These are phyloP conservation scores for Gossypium sturtianum DNA, from an alignment of 345 rosid species.

Conservation along the genomic window DNA sequence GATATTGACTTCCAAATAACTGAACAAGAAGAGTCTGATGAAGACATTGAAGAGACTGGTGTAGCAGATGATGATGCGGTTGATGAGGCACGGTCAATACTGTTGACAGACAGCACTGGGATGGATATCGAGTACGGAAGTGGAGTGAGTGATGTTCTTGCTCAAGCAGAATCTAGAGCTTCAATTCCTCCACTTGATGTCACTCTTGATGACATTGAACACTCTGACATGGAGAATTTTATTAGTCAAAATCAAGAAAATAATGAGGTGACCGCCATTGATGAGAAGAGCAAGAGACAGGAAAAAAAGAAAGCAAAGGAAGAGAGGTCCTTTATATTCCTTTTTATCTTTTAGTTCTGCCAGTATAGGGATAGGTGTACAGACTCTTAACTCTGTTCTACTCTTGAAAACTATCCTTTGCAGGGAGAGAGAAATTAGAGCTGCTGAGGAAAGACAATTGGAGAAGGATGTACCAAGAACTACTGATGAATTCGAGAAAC, in stretches of 20 bases:
- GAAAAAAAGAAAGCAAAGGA: constrained; percentile 63
- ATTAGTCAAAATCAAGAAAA: constrained; percentile 31
- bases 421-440: constrained; percentile 81
- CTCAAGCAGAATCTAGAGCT: constrained; percentile 68
- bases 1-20: constrained; percentile 26
- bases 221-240: constrained; percentile 26
- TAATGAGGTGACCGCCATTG: constrained; percentile 21
- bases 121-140: constrained; percentile 33
- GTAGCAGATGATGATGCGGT: constrained; percentile 24
- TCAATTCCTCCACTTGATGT: constrained; percentile 81
- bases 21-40: constrained; percentile 37
- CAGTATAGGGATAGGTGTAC: background rate
- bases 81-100: constrained; percentile 21
- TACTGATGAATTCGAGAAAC: constrained; percentile 87
- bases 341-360: background rate
- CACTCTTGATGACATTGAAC: constrained; percentile 62
- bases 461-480: constrained; percentile 75
- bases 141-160: constrained; percentile 42
- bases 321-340: constrained; percentile 46
- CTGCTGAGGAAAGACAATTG: constrained; percentile 84
- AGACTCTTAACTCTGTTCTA: background rate
- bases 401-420: constrained; percentile 20
- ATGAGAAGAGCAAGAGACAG: constrained; percentile 45
- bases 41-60: constrained; percentile 34
- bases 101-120: constrained; percentile 19